phyloP scores from a whole-genome alignment of 2,329 filamentous ascomycete genomes.

The Sphaerulina vaccinii region DNA sequence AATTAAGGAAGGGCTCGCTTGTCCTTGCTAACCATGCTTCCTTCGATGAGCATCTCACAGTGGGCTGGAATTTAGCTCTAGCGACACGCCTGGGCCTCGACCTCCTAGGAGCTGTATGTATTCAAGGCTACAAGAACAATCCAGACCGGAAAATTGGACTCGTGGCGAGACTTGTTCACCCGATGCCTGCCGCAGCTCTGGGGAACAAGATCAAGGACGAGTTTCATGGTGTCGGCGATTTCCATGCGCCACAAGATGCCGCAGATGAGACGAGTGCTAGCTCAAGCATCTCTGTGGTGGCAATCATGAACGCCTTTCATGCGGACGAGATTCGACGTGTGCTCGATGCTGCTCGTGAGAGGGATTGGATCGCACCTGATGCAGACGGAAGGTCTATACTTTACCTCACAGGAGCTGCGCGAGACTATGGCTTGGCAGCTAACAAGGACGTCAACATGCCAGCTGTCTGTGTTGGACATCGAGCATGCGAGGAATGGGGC shows the following conservation, averaged over 20 bases:
- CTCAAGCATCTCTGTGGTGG: constrained; percentile 20
- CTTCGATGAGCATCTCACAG: constrained; percentile 42
- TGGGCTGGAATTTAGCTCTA: constrained; percentile 40
- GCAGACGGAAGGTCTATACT: constrained; percentile 35
- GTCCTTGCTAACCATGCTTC: constrained; percentile 38
- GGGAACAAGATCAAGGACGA: constrained; percentile 12
- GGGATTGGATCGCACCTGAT: constrained; percentile 10
- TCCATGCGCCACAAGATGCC: constrained; percentile 2
- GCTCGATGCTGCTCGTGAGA: constrained; percentile 31
- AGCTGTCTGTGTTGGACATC: constrained; percentile 40
- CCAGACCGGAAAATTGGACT: constrained; percentile 40
- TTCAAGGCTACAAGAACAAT: constrained; percentile 43
- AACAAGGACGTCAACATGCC: constrained; percentile 35
- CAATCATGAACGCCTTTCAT: constrained; percentile 45
- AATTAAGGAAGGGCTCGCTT: neutral
- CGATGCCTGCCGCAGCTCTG: constrained; percentile 24
- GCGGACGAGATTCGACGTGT: constrained; percentile 40
- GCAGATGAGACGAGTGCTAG: neutral
- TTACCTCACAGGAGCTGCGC: constrained; percentile 42
- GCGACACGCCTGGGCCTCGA: constrained; percentile 37
- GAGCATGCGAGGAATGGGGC: constrained; percentile 42
- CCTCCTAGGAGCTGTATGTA: constrained; percentile 32
- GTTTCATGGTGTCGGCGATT: constrained; percentile 27
- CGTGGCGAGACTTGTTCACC: constrained; percentile 28
- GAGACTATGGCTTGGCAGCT: constrained; percentile 36